A percentile compares a stretch with the other conserved stretches of the same genome.
Conservation (phyloP, 192 early-diverging fungal species). For the Coemansia sp. region DNA sequence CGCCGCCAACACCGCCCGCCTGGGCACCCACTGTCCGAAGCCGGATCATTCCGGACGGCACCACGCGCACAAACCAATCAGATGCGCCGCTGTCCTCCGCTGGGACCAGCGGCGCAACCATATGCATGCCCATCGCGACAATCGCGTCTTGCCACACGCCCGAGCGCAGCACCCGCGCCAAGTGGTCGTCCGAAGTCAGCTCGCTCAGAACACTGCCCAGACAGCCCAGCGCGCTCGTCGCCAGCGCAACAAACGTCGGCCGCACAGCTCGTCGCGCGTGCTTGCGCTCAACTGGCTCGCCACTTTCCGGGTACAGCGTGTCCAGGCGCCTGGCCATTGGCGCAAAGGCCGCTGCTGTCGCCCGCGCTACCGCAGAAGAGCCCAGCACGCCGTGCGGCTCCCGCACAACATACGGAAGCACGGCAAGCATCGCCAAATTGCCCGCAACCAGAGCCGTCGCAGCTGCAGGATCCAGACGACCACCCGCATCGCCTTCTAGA, state of each 20-base stretch:
- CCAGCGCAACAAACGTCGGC: conserved; percentile 25
- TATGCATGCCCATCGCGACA: conserved; percentile 42
- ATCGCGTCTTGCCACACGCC: conserved; percentile 34
- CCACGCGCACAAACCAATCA: conserved; percentile 27
- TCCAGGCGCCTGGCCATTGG: not conserved
- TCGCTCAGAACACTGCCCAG: conserved; percentile 12
- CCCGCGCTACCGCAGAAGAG: not conserved
- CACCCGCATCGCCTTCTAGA: not conserved
- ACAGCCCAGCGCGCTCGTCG: conserved; percentile 14
- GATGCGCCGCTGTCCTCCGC: not conserved
- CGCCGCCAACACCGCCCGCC: no score
- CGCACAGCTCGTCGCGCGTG: conserved; percentile 3
- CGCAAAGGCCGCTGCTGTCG: conserved; percentile 9
- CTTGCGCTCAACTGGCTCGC: not conserved
- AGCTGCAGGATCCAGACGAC: not conserved
- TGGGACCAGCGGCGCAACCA: conserved; percentile 9
- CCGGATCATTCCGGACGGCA: conserved; percentile 24
- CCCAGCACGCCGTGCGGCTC: not conserved
- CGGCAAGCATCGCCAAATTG: conserved; percentile 34
- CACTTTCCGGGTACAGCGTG: not conserved
- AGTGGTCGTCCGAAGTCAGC: not conserved
- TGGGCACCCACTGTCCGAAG: conserved; percentile 3
- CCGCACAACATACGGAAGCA: conserved; percentile 15
- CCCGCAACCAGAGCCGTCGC: conserved; percentile 13
- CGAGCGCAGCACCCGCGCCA: conserved; percentile 5